Evolutionary conservation across 768 basidiomycete species (phyloP).

Genomic region (Lepiota brunneoincarnata): DNA sequence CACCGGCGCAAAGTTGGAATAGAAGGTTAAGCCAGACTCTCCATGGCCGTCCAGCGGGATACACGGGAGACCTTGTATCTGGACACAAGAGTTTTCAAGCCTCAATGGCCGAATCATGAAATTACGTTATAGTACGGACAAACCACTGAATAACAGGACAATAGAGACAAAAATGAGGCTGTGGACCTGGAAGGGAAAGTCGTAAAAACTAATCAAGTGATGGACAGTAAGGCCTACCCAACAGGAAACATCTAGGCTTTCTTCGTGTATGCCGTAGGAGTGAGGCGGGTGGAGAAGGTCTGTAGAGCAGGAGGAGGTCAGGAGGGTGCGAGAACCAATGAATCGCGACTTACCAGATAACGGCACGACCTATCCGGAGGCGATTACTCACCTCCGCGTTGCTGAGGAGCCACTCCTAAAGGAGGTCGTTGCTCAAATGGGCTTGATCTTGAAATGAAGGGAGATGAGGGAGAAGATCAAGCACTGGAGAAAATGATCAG

Average conservation of each 20-base stretch:
- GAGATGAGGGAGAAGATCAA: conserved; percentile 98
- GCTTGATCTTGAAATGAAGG: conserved; percentile 99
- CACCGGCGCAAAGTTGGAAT: too few relatives aligned
- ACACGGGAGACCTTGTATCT: background rate
- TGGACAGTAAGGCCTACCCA: conserved; percentile 22
- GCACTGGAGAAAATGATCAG: conserved; percentile 54
- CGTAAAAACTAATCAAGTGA: background rate
- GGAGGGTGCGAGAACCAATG: background rate
- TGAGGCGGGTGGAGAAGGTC: conserved; percentile 9
- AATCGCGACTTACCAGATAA: conserved; percentile 8
- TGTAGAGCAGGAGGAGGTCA: background rate
- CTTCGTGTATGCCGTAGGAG: conserved; percentile 28
- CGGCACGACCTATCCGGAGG: conserved; percentile 15
- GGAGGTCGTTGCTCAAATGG: conserved; percentile 53
- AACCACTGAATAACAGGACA: background rate
- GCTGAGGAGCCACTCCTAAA: background rate
- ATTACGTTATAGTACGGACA: conserved; percentile 5
- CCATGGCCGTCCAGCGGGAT: too few relatives aligned
- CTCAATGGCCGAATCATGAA: background rate
- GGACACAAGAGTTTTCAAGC: background rate
- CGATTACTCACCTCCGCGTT: conserved; percentile 13
- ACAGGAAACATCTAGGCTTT: conserved; percentile 37
- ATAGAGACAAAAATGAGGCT: too few relatives aligned
- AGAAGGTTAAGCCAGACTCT: too few relatives aligned
- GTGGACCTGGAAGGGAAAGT: background rate